These are phyloP conservation scores for Quercus robur DNA, from an alignment of 306 rosid species.

Conservation along the genomic window DNA sequence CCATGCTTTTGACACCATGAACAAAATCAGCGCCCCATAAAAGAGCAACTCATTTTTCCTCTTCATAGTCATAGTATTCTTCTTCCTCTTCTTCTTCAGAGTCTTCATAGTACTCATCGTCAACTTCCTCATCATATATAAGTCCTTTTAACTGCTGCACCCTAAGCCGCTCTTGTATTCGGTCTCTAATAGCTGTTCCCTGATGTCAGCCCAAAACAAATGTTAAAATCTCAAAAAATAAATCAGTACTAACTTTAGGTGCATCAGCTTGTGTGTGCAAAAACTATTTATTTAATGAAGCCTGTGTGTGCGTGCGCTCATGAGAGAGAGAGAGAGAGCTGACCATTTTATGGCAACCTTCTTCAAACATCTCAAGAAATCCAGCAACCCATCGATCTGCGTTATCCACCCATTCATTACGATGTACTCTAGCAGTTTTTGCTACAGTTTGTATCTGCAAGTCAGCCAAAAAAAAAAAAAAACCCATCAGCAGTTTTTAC, in stretches of 20 bases:
- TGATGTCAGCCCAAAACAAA: conserved; percentile 29
- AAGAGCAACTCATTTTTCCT: conserved; percentile 8
- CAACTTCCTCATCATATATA: conserved; percentile 29
- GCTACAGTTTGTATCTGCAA: conserved; percentile 88
- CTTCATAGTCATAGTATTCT: conserved; percentile 40
- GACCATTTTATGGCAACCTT: conserved; percentile 99
- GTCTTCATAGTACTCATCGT: conserved; percentile 1
- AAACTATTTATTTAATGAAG: background rate
- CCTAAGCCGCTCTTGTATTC: conserved; percentile 86
- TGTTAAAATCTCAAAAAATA: conserved; percentile 1
- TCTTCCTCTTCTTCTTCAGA: conserved; percentile 25
- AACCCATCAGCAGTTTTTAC: conserved; percentile 10
- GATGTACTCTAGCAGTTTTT: conserved; percentile 52
- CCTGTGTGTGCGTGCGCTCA: background rate
- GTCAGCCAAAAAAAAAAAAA: conserved; percentile 7
- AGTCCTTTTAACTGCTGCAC: conserved; percentile 51
- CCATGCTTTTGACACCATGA: background rate
- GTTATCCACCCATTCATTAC: conserved; percentile 99
- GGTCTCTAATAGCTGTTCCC: conserved; percentile 96
- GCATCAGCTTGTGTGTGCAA: background rate
- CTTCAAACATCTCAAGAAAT: conserved; percentile 99
- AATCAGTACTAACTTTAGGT: background rate
- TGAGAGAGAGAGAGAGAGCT: conserved; percentile 13
- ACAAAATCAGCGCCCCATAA: background rate
- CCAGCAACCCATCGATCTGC: conserved; percentile 99